Base-by-base conservation (phyloP, 768 basidiomycete species). In the Russula sp. region DNA sequence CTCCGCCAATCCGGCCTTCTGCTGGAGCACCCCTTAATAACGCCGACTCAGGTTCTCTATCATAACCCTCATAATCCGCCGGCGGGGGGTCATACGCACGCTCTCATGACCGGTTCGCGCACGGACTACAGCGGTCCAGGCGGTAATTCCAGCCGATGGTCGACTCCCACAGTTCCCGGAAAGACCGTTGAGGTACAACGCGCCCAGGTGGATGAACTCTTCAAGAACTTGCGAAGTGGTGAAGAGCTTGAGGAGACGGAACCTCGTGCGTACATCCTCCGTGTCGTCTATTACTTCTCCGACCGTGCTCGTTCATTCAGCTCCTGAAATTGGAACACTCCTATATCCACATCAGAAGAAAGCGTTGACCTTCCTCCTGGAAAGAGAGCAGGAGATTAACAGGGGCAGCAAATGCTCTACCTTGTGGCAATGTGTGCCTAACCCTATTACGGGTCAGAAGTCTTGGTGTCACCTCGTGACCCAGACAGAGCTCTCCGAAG, bases 261-360 rank as follows among this genome's bases (percentile, higher is more conserved):
- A 72, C 84, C 95, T 56, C 77, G 93, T 96, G 71, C 70, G 86
- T 78, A 66, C n/a, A 58, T 48, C 25, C 20, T 29, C 20, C 56
- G 25, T 59, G 55, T 57, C 41, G 53, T 66, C 66, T 54, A 65
- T 61, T 57, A 64, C 63, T 45, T 43, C 52, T 42, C 59, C 46
- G 48, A 54, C 60, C 68, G 43, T 68, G 60, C 67, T 60, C 63
- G 66, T 55, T 63, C 59, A 48, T 68, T 42, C 68, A 89, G 88
- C 75, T 53, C 69, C 78, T 56, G 85, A 88, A 68, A 83, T 99
- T 57, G 88, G 87, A 41, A 97, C 97, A 22, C 80, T 76, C 50
- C 78, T 99, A 8, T 99, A 98, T 75, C 93, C 96, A 20, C 97
- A 99, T 78, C 97, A 99, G 76, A 96, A 94, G 76, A 96, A 96